A percentile compares a stretch with the other conserved stretches of the same genome.
phyloP scores from a whole-genome alignment of 23 red algal species.

The Cyanidiococcus yangmingshanensis region DNA sequence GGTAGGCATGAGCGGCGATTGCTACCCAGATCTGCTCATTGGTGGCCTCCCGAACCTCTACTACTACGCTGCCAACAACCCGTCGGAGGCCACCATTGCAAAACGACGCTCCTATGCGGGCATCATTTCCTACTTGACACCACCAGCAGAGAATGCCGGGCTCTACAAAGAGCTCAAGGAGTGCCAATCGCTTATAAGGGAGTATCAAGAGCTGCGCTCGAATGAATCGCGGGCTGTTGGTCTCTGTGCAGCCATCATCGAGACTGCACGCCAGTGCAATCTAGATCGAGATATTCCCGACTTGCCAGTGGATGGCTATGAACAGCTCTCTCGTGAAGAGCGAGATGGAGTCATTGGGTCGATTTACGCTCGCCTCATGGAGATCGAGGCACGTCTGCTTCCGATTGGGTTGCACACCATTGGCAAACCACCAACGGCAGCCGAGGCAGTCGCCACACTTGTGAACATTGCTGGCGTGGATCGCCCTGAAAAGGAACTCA shows the following conservation, averaged over 20 bases:
- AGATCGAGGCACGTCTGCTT: conserved; percentile 84
- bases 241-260: conserved; percentile 76
- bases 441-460: conserved; percentile 88
- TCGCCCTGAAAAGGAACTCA: conserved; percentile 42
- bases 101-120: conserved; percentile 96
- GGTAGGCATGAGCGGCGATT: conserved; percentile 90
- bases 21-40: conserved; percentile 94
- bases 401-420: conserved; percentile 94
- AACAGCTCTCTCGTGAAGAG: conserved; percentile 36
- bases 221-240: conserved; percentile 45
- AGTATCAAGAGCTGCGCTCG: conserved; percentile 76
- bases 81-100: conserved; percentile 94
- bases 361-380: conserved; percentile 90
- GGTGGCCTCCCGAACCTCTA: conserved; percentile 87
- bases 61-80: conserved; percentile 99
- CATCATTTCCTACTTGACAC: conserved; percentile 96
- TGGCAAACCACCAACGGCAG: conserved; percentile 80
- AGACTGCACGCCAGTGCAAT: conserved; percentile 71
- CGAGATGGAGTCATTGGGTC: conserved; percentile 71
- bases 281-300: conserved; percentile 71
- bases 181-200: conserved; percentile 62
- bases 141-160: conserved; percentile 93
- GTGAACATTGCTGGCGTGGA: conserved; percentile 95
- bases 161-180: conserved; percentile 98
- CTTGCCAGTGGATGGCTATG: conserved; percentile 44